These are phyloP conservation scores for Syzygium syzygioides DNA, from an alignment of 441 rosid genomes.

Conservation along the genomic window DNA sequence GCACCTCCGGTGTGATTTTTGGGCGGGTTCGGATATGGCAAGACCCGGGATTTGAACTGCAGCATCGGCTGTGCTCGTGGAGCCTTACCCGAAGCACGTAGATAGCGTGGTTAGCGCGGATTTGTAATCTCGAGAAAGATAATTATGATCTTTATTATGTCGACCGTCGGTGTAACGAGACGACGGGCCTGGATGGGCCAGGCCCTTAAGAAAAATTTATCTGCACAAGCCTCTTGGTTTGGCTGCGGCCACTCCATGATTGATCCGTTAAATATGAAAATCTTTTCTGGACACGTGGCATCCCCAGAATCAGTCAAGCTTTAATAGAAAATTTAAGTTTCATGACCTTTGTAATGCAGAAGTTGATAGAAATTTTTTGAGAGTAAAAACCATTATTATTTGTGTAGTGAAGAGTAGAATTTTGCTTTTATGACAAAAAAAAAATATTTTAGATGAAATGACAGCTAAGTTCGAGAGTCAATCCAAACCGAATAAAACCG, in stretches of 20 bases:
- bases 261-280: background rate
- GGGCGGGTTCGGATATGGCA: background rate
- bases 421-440: background rate
- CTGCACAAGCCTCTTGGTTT: background rate
- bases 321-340: background rate
- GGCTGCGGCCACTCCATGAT: background rate
- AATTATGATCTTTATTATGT: background rate
- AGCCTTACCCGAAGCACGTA: background rate
- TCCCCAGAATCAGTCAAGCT: background rate
- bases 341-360: background rate
- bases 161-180: background rate
- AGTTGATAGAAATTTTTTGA: background rate
- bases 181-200: background rate
- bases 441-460: background rate
- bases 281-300: background rate
- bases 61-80: background rate
- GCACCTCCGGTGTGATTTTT: background rate
- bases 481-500: background rate
- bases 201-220: background rate
- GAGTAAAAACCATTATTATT: background rate
- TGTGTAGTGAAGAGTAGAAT: background rate
- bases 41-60: background rate
- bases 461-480: background rate
- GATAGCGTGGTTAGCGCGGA: background rate
- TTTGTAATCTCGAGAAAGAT: background rate